phyloP scores from a whole-genome alignment of 2,329 filamentous ascomycete genomes.

The Talaromyces pinophilus region DNA sequence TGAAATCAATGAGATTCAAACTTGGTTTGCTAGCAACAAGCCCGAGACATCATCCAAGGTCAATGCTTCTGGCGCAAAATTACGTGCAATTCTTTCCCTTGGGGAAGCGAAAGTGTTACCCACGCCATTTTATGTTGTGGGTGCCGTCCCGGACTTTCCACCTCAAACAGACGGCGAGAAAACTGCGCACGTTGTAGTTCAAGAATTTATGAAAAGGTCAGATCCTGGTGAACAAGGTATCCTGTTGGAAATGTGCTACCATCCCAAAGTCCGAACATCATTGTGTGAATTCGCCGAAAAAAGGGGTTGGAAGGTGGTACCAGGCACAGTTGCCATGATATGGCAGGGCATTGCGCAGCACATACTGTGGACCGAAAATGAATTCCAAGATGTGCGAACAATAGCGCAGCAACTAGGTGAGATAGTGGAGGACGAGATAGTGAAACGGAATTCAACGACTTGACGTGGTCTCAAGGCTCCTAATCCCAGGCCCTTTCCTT shows the following conservation, averaged over 20 bases:
- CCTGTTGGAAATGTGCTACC: conserved; percentile 33
- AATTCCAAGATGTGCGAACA: conserved; percentile 11
- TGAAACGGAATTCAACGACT: background rate
- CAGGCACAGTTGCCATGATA: conserved; percentile 28
- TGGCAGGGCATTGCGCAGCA: conserved; percentile 29
- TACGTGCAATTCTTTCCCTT: conserved; percentile 23
- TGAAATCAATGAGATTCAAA: conserved; percentile 27
- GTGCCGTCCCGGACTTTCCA: conserved; percentile 27
- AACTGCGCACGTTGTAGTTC: background rate
- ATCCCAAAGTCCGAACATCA: conserved; percentile 25
- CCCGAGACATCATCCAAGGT: background rate
- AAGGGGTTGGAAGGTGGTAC: conserved; percentile 26
- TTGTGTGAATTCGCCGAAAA: conserved; percentile 22
- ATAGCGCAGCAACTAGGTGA: conserved; percentile 24
- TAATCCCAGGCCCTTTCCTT: background rate
- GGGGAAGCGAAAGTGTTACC: conserved; percentile 15
- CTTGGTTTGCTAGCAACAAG: conserved; percentile 21
- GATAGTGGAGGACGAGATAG: conserved; percentile 9
- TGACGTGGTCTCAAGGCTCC: background rate
- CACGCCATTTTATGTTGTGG: conserved; percentile 26
- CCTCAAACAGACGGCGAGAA: conserved; percentile 26
- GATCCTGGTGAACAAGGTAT: conserved; percentile 19
- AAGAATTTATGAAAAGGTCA: background rate
- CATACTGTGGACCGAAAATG: conserved; percentile 27
- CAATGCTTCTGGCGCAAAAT: conserved; percentile 15